Conservation (phyloP, 306 rosid genomes). For the Coriaria nepalensis region DNA sequence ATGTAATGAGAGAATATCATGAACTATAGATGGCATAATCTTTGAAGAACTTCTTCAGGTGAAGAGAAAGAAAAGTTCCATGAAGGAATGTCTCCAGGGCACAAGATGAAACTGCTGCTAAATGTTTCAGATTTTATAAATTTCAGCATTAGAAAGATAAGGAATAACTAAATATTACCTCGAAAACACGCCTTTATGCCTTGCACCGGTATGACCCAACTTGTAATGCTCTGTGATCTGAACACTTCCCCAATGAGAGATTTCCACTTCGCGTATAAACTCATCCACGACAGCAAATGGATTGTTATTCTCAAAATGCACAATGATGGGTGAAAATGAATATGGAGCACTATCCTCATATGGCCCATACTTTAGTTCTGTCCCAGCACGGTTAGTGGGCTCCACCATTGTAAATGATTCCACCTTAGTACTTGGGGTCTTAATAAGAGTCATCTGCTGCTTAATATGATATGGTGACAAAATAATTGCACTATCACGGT, state of each 20-base stretch:
- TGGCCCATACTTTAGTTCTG: conserved; percentile 80
- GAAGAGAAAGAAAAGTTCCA: no score
- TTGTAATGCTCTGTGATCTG: conserved; percentile 78
- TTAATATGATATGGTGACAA: conserved; percentile 78
- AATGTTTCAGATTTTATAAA: conserved; percentile 5
- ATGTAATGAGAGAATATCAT: not conserved
- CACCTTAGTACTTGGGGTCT: conserved; percentile 63
- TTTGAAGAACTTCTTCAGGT: no score
- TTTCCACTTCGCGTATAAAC: conserved; percentile 89
- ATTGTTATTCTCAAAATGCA: conserved; percentile 90
- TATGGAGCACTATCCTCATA: conserved; percentile 48
- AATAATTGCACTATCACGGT: conserved; percentile 70
- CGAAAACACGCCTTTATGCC: conserved; percentile 85
- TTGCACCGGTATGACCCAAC: conserved; percentile 77
- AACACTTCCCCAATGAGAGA: conserved; percentile 95
- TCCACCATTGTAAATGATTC: conserved; percentile 78
- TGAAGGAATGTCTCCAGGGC: no score
- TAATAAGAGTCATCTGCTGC: conserved; percentile 71
- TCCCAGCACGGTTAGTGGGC: conserved; percentile 54
- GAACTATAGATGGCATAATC: no score
- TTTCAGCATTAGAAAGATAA: conserved; percentile 4
- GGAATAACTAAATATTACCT: conserved; percentile 38
- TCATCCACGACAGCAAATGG: conserved; percentile 93
- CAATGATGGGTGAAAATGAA: conserved; percentile 68
- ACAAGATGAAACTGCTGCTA: not conserved